Percentiles rank a stretch among this genome's conserved stretches.
phyloP scores from a whole-genome alignment of 805 yeast species.

The Danielia reshetovae region DNA sequence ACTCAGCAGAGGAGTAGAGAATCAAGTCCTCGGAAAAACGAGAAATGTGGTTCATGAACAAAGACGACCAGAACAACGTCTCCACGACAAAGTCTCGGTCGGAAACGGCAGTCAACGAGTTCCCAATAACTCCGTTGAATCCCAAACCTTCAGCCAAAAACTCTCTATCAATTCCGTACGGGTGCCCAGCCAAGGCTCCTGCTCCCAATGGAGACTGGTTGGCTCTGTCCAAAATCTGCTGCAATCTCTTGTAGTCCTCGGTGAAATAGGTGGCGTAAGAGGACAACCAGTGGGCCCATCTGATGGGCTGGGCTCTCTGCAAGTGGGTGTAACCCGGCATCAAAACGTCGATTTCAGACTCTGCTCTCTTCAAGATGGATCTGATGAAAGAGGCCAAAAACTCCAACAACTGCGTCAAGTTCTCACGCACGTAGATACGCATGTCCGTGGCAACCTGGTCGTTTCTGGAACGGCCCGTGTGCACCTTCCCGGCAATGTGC shows the following conservation, averaged over 20 bases:
- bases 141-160: slow-evolving; percentile 77
- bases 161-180: slow-evolving; percentile 97
- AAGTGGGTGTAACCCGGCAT: slow-evolving; percentile 99
- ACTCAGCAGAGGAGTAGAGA: slow-evolving; percentile 95
- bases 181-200: slow-evolving; percentile 99
- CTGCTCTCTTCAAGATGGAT: slow-evolving; percentile 72
- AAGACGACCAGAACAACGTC: slow-evolving; percentile 89
- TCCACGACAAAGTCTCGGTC: slow-evolving; percentile 98
- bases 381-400: slow-evolving; percentile 59
- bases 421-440: slow-evolving; percentile 88
- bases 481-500: slow-evolving; percentile 94
- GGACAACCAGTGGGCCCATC: slow-evolving; percentile 98
- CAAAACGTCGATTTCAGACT: slow-evolving; percentile 78
- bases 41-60: slow-evolving; percentile 94
- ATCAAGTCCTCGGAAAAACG: slow-evolving; percentile 93
- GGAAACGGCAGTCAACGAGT: slow-evolving; percentile 93
- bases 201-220: slow-evolving; percentile 92
- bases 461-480: slow-evolving; percentile 98
- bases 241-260: slow-evolving; percentile 81
- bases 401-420: slow-evolving; percentile 56
- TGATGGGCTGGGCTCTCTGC: slow-evolving; percentile 98
- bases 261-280: slow-evolving; percentile 93
- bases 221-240: slow-evolving; percentile 75
- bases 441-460: slow-evolving; percentile 99
- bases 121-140: slow-evolving; percentile 84